Conservation (phyloP, 2,329 filamentous ascomycete genomes). For the Pyricularia pennisetigena region DNA sequence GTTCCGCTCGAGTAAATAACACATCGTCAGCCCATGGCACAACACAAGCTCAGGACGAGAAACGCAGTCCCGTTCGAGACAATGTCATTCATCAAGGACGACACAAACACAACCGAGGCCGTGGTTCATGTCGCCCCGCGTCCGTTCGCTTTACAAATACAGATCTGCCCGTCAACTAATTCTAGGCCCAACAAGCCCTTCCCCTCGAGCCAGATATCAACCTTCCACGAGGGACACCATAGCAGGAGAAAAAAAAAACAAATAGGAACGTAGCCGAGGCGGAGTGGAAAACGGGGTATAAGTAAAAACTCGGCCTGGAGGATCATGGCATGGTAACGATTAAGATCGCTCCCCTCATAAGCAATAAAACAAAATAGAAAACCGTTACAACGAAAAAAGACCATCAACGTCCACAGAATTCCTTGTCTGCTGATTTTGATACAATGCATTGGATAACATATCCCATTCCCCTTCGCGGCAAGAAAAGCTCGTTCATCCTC, state of each 20-base stretch:
- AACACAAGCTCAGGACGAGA: neutral
- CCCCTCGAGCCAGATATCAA: neutral
- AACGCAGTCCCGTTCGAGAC: neutral
- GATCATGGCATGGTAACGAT: conserved; percentile 2
- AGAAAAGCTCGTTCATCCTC: conserved; percentile 5
- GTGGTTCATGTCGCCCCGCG: neutral
- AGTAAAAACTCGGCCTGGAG: neutral
- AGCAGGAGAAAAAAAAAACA: neutral
- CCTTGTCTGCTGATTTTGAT: neutral
- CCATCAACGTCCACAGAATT: no score
- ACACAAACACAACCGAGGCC: neutral
- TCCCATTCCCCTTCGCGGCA: neutral
- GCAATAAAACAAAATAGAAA: neutral
- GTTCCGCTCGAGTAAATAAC: neutral
- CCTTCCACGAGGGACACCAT: neutral
- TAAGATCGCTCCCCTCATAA: neutral
- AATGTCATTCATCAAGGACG: neutral
- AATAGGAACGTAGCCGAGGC: neutral
- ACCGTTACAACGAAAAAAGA: neutral
- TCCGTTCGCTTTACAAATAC: neutral
- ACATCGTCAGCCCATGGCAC: no score
- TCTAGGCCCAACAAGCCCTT: neutral
- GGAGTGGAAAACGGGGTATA: conserved; percentile 5
- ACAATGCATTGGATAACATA: neutral
- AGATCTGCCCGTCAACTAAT: neutral